These are phyloP conservation scores for Termitomyces sp. DNA, from an alignment of 768 basidiomycete genomes.

Conservation along the genomic window DNA sequence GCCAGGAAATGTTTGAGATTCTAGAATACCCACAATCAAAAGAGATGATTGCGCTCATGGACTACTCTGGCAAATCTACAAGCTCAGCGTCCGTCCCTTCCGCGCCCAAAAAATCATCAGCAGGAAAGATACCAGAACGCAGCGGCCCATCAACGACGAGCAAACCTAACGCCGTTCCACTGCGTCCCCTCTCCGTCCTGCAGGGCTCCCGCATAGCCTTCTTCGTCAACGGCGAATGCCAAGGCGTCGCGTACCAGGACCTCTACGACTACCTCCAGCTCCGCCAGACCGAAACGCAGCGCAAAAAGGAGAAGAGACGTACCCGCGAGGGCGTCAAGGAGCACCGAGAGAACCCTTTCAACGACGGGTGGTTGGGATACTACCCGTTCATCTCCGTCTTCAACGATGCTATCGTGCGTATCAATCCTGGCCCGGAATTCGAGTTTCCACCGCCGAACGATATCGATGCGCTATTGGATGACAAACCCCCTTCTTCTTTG, in stretches of 20 bases:
- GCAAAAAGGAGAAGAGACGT: slow-evolving; percentile 62
- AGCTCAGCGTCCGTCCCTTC: slow-evolving; percentile 54
- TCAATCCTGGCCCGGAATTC: slow-evolving; percentile 91
- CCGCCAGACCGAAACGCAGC: slow-evolving; percentile 51
- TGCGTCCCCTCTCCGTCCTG: slow-evolving; percentile 68
- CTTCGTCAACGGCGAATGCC: slow-evolving; percentile 86
- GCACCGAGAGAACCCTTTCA: slow-evolving; percentile 79
- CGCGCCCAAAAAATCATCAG: slow-evolving; percentile 59
- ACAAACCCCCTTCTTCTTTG: slow-evolving; percentile 9
- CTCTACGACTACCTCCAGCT: slow-evolving; percentile 89
- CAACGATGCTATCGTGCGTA: slow-evolving; percentile 76
- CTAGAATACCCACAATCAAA: slow-evolving; percentile 84
- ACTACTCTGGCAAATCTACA: slow-evolving; percentile 59
- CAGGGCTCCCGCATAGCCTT: slow-evolving; percentile 75
- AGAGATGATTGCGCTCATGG: slow-evolving; percentile 90
- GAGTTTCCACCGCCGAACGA: slow-evolving; percentile 75
- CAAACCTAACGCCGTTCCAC: slow-evolving; percentile 35
- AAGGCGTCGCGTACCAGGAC: slow-evolving; percentile 81
- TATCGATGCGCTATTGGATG: slow-evolving; percentile 60
- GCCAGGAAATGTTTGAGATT: slow-evolving; percentile 95
- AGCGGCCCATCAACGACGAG: slow-evolving; percentile 31
- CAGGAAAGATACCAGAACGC: slow-evolving; percentile 66
- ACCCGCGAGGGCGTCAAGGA: slow-evolving; percentile 66
- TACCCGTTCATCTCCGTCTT: slow-evolving; percentile 94
- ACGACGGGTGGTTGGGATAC: slow-evolving; percentile 94